Conservation (phyloP, 225 moss, liverwort and hornwort genomes). For the Asterella californica region DNA sequence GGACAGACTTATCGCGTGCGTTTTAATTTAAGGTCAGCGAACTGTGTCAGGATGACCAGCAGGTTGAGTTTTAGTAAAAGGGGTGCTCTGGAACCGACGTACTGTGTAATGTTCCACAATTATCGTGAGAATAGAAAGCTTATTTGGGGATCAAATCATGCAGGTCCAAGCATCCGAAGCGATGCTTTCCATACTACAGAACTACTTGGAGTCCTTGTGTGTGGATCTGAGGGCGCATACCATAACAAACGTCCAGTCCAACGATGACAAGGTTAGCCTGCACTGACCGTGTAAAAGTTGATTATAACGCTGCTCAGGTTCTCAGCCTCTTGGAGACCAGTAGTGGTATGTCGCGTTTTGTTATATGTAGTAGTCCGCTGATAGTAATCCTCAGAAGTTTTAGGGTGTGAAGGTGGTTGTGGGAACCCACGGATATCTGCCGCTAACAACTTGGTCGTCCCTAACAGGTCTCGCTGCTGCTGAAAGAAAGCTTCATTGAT, state of each 20-base stretch:
- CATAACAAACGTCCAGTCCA: constrained; percentile 97
- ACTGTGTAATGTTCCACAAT: not conserved
- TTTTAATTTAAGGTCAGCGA: too few species aligned
- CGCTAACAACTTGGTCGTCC: not conserved
- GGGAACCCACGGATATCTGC: not conserved
- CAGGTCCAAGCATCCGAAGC: constrained; percentile 76
- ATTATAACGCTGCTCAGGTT: not conserved
- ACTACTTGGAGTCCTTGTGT: constrained; percentile 85
- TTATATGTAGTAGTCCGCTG: too few species aligned
- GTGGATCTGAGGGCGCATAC: constrained; percentile 87
- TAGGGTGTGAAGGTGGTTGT: too few species aligned
- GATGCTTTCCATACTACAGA: constrained; percentile 61
- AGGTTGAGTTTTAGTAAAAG: too few species aligned
- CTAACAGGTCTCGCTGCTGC: constrained; percentile 72
- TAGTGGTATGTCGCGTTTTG: too few species aligned
- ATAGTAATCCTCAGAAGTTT: too few species aligned
- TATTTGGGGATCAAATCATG: constrained; percentile 7
- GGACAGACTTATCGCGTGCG: too few species aligned
- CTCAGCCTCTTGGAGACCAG: not conserved
- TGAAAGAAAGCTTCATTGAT: constrained; percentile 98
- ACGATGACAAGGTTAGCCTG: constrained; percentile 79
- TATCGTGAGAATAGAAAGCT: not conserved
- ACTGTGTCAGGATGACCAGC: too few species aligned
- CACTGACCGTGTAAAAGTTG: not conserved
- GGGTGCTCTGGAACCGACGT: too few species aligned